phyloP scores from a whole-genome alignment of 139 green algal genomes.

The Chlamydomonas sp. region DNA sequence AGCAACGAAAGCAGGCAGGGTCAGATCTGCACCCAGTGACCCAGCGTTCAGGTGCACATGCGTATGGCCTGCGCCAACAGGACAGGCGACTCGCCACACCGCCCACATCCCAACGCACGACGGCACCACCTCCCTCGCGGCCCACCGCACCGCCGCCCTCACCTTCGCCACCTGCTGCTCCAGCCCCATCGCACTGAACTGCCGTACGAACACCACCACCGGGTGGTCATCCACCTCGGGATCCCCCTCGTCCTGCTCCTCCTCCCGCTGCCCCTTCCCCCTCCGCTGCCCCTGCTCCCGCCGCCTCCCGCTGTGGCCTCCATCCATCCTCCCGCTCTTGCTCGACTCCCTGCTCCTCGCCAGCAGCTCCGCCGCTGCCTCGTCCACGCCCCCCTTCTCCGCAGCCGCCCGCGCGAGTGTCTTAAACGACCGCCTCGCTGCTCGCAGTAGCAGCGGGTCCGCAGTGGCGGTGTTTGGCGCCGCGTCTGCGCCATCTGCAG shows the following conservation, averaged over 20 bases:
- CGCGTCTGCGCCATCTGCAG: background rate
- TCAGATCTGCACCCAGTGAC: no score
- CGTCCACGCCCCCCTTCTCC: background rate
- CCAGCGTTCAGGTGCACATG: no score
- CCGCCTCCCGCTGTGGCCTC: background rate
- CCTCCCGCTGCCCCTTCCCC: background rate
- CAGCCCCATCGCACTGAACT: slow-evolving; percentile 10
- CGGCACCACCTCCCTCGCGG: no score
- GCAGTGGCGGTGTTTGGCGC: background rate
- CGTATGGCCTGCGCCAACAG: no score
- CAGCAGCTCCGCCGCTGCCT: background rate
- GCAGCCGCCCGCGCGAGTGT: slow-evolving; percentile 12
- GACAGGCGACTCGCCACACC: no score
- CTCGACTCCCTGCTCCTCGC: background rate
- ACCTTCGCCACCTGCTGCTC: slow-evolving; percentile 30
- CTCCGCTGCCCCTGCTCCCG: background rate
- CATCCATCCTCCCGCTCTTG: background rate
- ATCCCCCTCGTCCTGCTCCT: background rate
- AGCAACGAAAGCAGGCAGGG: no score
- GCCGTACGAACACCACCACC: slow-evolving; percentile 13
- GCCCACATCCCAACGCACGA: no score
- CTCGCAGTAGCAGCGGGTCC: background rate
- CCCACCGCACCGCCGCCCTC: no score
- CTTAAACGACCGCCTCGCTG: background rate
- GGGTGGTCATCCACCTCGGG: slow-evolving; percentile 11